Evolutionary conservation across 352 stramenopile species (phyloP), one percentile per base, ranked within the genome.

Genomic region (Phytophthora pini): DNA sequence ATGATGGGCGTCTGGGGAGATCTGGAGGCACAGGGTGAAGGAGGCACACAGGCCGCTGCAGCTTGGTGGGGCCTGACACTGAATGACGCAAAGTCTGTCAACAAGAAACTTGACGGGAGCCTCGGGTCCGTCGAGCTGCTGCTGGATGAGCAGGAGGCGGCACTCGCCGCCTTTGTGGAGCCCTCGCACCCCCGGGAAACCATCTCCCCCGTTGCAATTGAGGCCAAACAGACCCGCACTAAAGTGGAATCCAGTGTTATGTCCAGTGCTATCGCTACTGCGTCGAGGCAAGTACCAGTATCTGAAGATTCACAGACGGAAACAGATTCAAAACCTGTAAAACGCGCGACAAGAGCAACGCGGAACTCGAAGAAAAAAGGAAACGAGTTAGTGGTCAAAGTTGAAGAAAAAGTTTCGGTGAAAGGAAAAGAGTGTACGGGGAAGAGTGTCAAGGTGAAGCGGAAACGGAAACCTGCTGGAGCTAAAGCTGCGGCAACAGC

Each of bases 221-320:
- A 59, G 13, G 52, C 38, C n/a, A 72, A 72, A 38, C 64, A 63
- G 24, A 65, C 4, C 15, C 51, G 40, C 26, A 61, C 56, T 12
- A 70, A 65, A 45, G 31, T 59, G 31, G 47, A 60, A 40, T 2
- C 46, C 2, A 38, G 44, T 27, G 59, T 36, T 24, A 51, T 54
- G 38, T 29, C 22, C 34, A 62, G 38, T 45, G 49, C 36, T 4
- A 17, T 72, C 3, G 29, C 47, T 10, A 29, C 22, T 44, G 49
- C 40, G 3, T 31, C 57, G 10, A 38, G 57, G 4, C 58, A 72
- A 46, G 58, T 72, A 26, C 26, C 58, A 55, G 51, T 68, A 2
- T 69, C 56, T 17, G 68, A 80, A 54, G 72, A 80, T 52, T 75
- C 72, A 9, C 64, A 69, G 55, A 51, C 58, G 2, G 71, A 77